phyloP scores from a whole-genome alignment of 163 green algal genomes.

The Chlamydomonas reinhardtii region DNA sequence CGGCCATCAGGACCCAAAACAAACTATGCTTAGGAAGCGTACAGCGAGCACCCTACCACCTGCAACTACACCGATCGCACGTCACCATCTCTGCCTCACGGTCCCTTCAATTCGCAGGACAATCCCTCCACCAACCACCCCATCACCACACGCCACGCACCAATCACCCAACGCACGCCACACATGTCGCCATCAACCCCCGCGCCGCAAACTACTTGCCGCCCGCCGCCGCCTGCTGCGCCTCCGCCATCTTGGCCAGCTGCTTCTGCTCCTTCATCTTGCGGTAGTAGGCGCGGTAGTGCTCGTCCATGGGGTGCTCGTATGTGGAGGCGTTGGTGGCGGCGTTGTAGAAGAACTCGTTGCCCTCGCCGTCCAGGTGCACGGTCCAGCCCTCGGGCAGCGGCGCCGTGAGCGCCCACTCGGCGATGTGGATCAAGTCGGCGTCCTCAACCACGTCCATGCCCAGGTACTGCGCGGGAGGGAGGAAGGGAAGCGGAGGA shows the following conservation, averaged over 20 bases:
- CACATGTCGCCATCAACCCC: too few relatives aligned
- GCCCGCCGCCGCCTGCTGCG: conserved; percentile 25
- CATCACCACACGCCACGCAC: too few relatives aligned
- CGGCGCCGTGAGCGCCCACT: conserved; percentile 76
- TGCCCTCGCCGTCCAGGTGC: conserved; percentile 73
- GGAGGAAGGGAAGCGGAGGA: background rate
- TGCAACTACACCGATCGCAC: too few relatives aligned
- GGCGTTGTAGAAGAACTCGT: conserved; percentile 82
- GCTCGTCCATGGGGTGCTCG: conserved; percentile 82
- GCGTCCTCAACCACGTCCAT: conserved; percentile 67
- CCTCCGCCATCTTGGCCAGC: conserved; percentile 36
- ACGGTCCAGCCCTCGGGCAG: conserved; percentile 80
- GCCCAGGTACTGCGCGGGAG: conserved; percentile 63
- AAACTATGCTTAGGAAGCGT: too few relatives aligned
- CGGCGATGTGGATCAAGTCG: conserved; percentile 74
- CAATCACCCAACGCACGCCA: too few relatives aligned
- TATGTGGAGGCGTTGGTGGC: conserved; percentile 70
- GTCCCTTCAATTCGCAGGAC: too few relatives aligned
- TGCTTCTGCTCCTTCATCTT: conserved; percentile 56
- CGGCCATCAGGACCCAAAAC: too few relatives aligned
- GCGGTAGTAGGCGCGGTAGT: conserved; percentile 66
- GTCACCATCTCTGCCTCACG: too few relatives aligned
- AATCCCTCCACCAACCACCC: too few relatives aligned
- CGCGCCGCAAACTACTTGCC: background rate
- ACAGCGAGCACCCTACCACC: too few relatives aligned